A percentile compares a stretch with the other conserved stretches of the same genome.
Conservation (phyloP, 169 alveolate species). For the Cryptosporidium xiaoi region DNA sequence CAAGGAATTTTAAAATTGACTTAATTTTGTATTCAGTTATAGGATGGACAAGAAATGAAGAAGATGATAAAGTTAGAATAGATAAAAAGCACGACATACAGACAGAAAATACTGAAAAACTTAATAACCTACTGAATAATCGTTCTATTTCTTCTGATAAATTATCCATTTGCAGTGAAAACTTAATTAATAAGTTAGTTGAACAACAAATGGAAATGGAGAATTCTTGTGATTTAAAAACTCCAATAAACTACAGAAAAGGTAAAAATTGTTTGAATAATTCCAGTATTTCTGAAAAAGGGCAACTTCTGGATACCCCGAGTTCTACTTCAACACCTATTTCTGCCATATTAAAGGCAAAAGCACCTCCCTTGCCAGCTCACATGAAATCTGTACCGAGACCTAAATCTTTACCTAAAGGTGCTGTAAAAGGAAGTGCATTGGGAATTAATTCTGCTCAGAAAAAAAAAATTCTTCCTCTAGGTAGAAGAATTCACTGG, state of each 20-base stretch:
- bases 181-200: neutral
- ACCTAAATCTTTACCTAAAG: conserved; percentile 33
- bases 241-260: conserved; percentile 1
- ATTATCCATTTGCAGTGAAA: neutral
- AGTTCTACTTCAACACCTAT: conserved; percentile 3
- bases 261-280: neutral
- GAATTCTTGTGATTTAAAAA: neutral
- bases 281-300: conserved; percentile 2
- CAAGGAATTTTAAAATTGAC: conserved; percentile 39
- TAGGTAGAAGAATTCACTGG: conserved; percentile 79
- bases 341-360: conserved; percentile 41
- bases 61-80: neutral
- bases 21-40: conserved; percentile 51
- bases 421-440: neutral
- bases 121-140: too few species aligned
- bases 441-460: neutral
- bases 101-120: too few species aligned
- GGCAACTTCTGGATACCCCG: neutral
- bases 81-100: too few species aligned
- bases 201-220: neutral
- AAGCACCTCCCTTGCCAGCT: conserved; percentile 66
- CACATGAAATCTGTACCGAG: conserved; percentile 43
- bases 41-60: conserved; percentile 30
- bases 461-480: conserved; percentile 70
- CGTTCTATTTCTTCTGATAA: neutral